phyloP scores from a whole-genome alignment of 106 monocot species.

The Agapanthus africanus region DNA sequence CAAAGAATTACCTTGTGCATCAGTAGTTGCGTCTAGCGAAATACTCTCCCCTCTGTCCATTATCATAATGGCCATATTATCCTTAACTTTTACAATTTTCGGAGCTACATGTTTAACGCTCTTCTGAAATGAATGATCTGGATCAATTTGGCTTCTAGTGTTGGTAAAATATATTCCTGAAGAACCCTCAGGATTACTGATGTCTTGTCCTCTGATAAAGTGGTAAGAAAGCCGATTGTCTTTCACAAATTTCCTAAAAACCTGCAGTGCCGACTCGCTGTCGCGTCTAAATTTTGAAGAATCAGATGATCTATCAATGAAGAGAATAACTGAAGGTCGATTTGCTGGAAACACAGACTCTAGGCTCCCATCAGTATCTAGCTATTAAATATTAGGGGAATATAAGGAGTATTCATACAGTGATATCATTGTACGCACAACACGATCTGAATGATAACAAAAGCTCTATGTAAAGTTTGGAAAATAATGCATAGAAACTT shows the following conservation, averaged over 20 bases:
- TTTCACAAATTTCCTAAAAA: constrained; percentile 47
- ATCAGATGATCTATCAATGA: constrained; percentile 81
- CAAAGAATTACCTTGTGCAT: constrained; percentile 21
- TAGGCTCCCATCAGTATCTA: constrained; percentile 41
- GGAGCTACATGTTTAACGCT: constrained; percentile 10
- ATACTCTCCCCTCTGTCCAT: constrained; percentile 37
- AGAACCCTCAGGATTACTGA: background rate
- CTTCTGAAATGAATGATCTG: constrained; percentile 5
- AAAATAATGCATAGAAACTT: background rate
- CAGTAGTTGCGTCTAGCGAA: constrained; percentile 22
- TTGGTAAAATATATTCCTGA: constrained; percentile 4
- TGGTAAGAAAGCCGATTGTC: constrained; percentile 28
- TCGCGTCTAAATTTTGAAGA: constrained; percentile 45
- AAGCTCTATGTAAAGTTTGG: background rate
- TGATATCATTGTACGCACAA: background rate
- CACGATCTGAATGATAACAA: background rate
- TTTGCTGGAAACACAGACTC: constrained; percentile 49
- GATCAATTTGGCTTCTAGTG: constrained; percentile 11
- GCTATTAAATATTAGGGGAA: constrained; percentile 25
- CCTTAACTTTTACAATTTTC: constrained; percentile 35
- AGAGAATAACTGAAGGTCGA: constrained; percentile 75
- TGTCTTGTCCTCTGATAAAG: background rate
- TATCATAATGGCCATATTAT: constrained; percentile 53
- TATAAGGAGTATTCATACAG: background rate
- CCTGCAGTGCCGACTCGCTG: constrained; percentile 70